Evolutionary conservation across 495 filamentous ascomycete species (phyloP), one percentile per base, ranked within the genome.

Genomic region (Xylaria palmicola): DNA sequence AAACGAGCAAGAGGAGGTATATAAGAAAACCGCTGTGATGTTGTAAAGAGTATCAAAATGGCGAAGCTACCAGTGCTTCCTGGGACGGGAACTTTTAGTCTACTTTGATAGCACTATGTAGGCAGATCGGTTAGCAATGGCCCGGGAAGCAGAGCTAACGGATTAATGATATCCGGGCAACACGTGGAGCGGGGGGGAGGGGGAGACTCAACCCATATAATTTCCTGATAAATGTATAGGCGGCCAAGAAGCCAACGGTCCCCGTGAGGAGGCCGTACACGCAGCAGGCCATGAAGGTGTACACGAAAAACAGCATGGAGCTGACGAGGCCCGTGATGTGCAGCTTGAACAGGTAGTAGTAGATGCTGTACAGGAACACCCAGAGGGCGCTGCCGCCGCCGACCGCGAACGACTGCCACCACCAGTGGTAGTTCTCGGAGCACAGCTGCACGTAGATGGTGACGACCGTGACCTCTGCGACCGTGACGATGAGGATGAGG

Each of bases 391-490:
- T 89, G 65, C 88, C 87, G 52, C 88, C 88, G 41, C 93, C 93
- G 15, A 93, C 84, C 37, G 92, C 73, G 78, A 97, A 94, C 63
- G 88, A 91, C 69, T 91, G 89, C 92, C 92, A 96, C 91, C 90
- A 95, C 93, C 93, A 97, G 71, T 94, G 83, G 73, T 96, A 91
- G 71, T 96, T 93, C 86, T 92, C 93, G 10, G 85, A 77, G 75
- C 92, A 96, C 22, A 97, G 84, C 71, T 90, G 88, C 45, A 89
- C 85, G 70, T 97, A 97, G 15, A 91, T 92, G 3, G 86, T 88
- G 52, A 96, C 91, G 29, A 97, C 87, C 1, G 91, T 95, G 56
- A 95, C 92, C 79, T 97, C 91, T 52, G 91, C 84, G 26, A 96
- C 86, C 1, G 90, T 91, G 20, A 96, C 73, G 12, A 94, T 80